phyloP scores from a whole-genome alignment of 169 alveolate genomes.

The Plasmodium gaboni region DNA sequence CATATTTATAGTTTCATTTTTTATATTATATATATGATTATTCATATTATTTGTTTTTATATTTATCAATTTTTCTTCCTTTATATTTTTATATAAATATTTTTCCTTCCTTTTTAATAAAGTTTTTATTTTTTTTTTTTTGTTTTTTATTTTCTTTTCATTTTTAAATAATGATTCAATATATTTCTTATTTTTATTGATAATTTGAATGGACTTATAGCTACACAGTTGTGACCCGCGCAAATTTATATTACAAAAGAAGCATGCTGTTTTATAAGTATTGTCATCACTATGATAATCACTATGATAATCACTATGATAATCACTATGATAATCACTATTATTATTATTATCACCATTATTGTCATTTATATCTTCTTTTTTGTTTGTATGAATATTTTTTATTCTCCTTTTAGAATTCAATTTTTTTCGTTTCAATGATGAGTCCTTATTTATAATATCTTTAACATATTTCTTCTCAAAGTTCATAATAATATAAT shows the following conservation, averaged over 20 bases:
- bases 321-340: background rate
- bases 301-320: background rate
- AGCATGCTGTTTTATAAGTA: background rate
- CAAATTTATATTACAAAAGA: slow-evolving; percentile 39
- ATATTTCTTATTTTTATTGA: slow-evolving; percentile 19
- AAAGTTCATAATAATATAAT: slow-evolving; percentile 5
- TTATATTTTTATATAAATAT: no score
- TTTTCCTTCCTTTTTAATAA: background rate
- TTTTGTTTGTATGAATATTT: background rate
- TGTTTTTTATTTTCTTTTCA: slow-evolving; percentile 27
- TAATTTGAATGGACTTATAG: slow-evolving; percentile 28
- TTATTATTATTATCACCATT: background rate
- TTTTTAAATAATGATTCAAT: slow-evolving; percentile 38
- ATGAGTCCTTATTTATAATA: background rate
- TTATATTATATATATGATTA: no score
- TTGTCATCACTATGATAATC: background rate
- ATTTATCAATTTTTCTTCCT: no score
- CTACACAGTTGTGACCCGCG: background rate
- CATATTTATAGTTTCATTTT: no score
- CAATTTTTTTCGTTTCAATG: background rate
- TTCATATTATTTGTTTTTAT: no score
- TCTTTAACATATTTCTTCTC: background rate
- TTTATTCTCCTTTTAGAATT: background rate
- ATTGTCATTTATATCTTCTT: background rate
- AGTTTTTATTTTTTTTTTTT: slow-evolving; percentile 27